Evolutionary conservation across 768 basidiomycete genomes (phyloP), one percentile per base, ranked within the genome.

Genomic region (Rhizopogon salebrosus): DNA sequence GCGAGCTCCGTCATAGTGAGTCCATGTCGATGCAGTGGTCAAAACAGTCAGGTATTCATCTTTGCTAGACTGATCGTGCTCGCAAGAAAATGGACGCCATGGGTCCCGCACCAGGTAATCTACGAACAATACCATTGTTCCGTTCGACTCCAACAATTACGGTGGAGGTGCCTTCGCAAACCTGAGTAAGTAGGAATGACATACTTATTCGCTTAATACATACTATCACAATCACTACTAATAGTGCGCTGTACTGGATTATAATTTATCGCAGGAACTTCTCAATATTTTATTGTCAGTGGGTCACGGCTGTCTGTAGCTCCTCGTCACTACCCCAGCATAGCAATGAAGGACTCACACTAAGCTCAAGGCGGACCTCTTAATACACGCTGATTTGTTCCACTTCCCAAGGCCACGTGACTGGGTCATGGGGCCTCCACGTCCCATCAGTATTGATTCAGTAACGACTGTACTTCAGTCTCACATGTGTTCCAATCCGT

Each of bases 91-190:
- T 87, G 57, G 80, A 82, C 42, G 78, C 76, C 3, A 72, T 77
- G 60, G 83, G 78, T 7, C 79, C 83, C 55, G 61, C 77, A 0
- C 84, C 87, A 20, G 78, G 81, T n/a, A 82, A 83, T 63, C 61
- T 92, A 51, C 79, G 92, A 41, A 89, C 80, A 1, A 92, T 93
- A 51, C 89, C 91, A 20, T 80, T 78, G 54, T 91, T 82, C 67
- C 78, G 77, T 53, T 65, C 71, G 43, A 70, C 74, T 41, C 67
- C 77, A 9, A 56, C 67, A 5, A 62, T 82, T 53, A 57, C 70
- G 2, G 62, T 82, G 22, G 78, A 80, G 60, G 52, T 66, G 1
- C 60, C 71, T 8, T 41, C 58, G 27, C 29, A 55, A 34, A 14
- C 45, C 34, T 53, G 23, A 46, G 31, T 34, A 9, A 9, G 31